A percentile compares a stretch with the other conserved stretches of the same genome.
These are phyloP conservation scores for Colletotrichum navitas DNA, from an alignment of 2,329 filamentous ascomycete genomes.

Conservation along the genomic window DNA sequence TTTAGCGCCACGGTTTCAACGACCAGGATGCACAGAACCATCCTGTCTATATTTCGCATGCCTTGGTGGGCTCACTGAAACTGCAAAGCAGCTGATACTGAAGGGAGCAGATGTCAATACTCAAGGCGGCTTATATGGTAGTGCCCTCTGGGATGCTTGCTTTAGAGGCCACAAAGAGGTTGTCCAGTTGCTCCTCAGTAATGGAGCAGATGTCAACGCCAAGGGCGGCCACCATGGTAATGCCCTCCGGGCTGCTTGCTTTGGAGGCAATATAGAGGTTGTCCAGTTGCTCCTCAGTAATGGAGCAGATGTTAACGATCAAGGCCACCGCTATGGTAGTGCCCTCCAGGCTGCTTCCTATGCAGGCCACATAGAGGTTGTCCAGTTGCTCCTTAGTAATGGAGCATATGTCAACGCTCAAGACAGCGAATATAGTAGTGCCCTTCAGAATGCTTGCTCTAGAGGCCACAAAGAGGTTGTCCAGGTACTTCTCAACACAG, in stretches of 20 bases:
- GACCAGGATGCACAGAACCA: no score
- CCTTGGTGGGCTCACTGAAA: background rate
- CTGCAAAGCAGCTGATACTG: background rate
- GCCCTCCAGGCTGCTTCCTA: background rate
- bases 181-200: background rate
- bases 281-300: background rate
- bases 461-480: background rate
- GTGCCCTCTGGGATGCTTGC: background rate
- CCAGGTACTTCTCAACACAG: background rate
- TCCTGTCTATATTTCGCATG: background rate
- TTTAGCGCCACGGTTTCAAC: no score
- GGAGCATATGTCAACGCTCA: background rate
- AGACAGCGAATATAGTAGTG: background rate
- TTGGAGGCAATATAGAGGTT: rapidly evolving
- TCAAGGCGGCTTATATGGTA: background rate
- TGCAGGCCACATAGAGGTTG: background rate
- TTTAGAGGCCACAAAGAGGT: background rate
- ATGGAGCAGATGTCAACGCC: background rate
- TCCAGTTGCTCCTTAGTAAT: background rate
- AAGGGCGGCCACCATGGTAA: background rate
- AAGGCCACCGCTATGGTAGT: rapidly evolving
- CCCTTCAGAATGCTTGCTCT: background rate
- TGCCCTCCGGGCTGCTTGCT: background rate
- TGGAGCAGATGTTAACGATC: background rate
- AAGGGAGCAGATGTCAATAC: background rate